Evolutionary conservation across 805 yeast genomes (phyloP).

Genomic region (Metschnikowia koreensis): DNA sequence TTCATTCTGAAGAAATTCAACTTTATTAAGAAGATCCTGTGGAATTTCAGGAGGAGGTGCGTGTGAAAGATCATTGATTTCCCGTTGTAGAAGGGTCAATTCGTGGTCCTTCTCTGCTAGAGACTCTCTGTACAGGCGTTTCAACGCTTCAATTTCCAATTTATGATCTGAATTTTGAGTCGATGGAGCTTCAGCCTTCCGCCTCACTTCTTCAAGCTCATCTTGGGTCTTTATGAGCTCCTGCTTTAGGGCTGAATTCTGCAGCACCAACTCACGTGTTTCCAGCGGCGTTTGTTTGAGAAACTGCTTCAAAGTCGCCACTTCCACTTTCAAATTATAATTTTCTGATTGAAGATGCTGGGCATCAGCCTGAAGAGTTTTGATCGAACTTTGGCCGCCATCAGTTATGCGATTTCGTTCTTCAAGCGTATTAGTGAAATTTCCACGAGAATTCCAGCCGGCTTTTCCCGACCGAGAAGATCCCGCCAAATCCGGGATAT

Average conservation of each 20-base stretch:
- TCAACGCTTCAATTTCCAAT: constrained; percentile 2
- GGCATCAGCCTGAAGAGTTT: constrained; percentile 23
- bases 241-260: constrained; percentile 33
- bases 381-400: constrained; percentile 21
- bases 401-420: background rate
- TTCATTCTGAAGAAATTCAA: constrained; percentile 20
- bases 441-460: constrained; percentile 9
- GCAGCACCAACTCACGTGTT: constrained; percentile 34
- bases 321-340: constrained; percentile 43
- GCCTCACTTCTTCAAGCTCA: constrained; percentile 3
- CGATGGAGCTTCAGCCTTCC: background rate
- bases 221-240: constrained; percentile 10
- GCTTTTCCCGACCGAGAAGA: constrained; percentile 3
- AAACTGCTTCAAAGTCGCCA: constrained; percentile 40
- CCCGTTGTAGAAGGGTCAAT: constrained; percentile 7
- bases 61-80: constrained; percentile 4
- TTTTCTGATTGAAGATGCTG: constrained; percentile 41
- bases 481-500: background rate
- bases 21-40: constrained; percentile 17
- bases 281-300: constrained; percentile 45
- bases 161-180: background rate
- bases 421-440: background rate
- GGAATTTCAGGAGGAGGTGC: constrained; percentile 9
- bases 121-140: constrained; percentile 6
- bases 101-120: constrained; percentile 15